Evolutionary conservation across 768 basidiomycete genomes (phyloP).

Genomic region (Kockovaella imperatae): DNA sequence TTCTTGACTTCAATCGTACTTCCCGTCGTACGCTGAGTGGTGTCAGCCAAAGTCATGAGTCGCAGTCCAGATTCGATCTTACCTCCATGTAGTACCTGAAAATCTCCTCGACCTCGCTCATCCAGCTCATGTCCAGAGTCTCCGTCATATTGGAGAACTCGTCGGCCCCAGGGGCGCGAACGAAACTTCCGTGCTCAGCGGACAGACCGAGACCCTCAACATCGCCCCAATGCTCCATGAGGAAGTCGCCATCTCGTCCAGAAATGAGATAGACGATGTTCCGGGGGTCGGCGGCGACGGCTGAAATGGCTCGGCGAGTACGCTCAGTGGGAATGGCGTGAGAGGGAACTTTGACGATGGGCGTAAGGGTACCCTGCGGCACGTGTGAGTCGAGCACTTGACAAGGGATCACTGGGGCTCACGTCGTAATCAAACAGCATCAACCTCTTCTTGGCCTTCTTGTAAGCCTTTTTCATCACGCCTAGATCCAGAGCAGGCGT

Average conservation of each 20-base stretch:
- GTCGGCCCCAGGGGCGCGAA: conserved; percentile 60
- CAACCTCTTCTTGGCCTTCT: conserved; percentile 66
- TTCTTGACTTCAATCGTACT: conserved; percentile 94
- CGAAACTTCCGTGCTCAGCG: conserved; percentile 92
- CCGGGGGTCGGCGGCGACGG: conserved; percentile 66
- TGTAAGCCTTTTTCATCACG: conserved; percentile 57
- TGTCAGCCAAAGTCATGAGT: neutral
- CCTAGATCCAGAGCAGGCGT: conserved; percentile 74
- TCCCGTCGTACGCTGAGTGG: conserved; percentile 71
- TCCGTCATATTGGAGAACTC: conserved; percentile 87
- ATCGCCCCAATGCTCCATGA: conserved; percentile 84
- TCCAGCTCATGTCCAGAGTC: conserved; percentile 93
- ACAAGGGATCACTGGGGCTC: conserved; percentile 40
- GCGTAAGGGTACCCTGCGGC: conserved; percentile 93
- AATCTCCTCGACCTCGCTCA: conserved; percentile 87
- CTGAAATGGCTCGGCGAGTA: conserved; percentile 65
- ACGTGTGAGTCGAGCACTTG: conserved; percentile 1
- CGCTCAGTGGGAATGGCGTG: conserved; percentile 71
- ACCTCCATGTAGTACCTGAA: conserved; percentile 95
- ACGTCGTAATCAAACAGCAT: conserved; percentile 96
- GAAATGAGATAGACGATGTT: conserved; percentile 97
- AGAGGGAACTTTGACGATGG: conserved; percentile 88
- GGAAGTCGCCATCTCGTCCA: conserved; percentile 84
- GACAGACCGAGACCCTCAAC: conserved; percentile 75
- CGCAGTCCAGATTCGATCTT: conserved; percentile 23